Percentiles rank a stretch among this genome's conserved stretches.
phyloP scores from a whole-genome alignment of 768 basidiomycete species.

The Panellus pusillus region DNA sequence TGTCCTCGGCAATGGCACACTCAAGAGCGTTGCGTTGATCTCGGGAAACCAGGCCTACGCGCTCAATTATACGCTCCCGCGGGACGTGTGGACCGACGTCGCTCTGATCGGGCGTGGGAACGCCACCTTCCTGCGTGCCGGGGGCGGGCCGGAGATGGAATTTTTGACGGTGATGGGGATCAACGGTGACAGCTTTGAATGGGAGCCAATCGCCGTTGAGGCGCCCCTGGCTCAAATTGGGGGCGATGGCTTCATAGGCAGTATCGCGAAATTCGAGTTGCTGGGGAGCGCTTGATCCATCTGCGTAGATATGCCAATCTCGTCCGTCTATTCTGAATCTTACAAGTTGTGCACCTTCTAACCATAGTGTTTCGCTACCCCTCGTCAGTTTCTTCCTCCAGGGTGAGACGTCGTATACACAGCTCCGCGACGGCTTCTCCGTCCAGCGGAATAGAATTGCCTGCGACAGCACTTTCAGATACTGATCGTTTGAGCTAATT shows the following conservation, averaged over 20 bases:
- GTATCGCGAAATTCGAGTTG: slow-evolving; percentile 10
- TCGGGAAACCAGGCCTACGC: slow-evolving; percentile 15
- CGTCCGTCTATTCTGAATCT: too few relatives aligned
- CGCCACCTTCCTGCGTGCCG: slow-evolving; percentile 16
- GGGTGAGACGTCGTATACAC: slow-evolving; percentile 57
- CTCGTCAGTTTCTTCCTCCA: slow-evolving; percentile 62
- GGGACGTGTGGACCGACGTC: slow-evolving; percentile 14
- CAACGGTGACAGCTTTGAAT: slow-evolving; percentile 16
- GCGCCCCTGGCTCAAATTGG: slow-evolving; percentile 20
- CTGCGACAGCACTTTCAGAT: not conserved
- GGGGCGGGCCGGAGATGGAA: slow-evolving; percentile 13
- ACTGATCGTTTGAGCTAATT: not conserved
- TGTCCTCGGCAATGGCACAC: slow-evolving; percentile 20
- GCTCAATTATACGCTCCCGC: slow-evolving; percentile 20
- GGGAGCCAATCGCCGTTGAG: slow-evolving; percentile 19
- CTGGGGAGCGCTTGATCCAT: slow-evolving; percentile 8
- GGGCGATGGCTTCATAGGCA: slow-evolving; percentile 17
- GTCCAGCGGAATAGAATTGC: slow-evolving; percentile 84
- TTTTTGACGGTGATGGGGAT: slow-evolving; percentile 17
- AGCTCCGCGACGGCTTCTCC: slow-evolving; percentile 64
- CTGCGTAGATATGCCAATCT: too few relatives aligned
- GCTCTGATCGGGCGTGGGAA: slow-evolving; percentile 17
- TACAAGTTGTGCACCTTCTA: too few relatives aligned
- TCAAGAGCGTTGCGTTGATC: slow-evolving; percentile 8
- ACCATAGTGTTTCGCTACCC: not conserved